phyloP scores from a whole-genome alignment of 202 grass and related monocot genomes.

The Schoenoplectus triqueter region DNA sequence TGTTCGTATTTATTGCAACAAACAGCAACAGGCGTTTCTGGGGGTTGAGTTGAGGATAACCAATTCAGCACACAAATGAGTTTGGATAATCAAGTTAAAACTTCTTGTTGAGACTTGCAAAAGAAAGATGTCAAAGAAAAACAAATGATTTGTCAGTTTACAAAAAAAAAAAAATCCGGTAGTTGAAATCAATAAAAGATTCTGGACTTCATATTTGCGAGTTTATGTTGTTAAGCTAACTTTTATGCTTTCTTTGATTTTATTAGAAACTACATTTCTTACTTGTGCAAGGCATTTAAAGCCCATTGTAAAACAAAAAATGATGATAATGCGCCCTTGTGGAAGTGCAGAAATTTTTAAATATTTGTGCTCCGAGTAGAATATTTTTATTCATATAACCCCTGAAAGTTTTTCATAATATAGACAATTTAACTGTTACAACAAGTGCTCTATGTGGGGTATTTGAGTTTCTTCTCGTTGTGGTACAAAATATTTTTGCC shows the following conservation, averaged over 20 bases:
- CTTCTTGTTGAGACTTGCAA: constrained; percentile 46
- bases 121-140: neutral
- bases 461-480: neutral
- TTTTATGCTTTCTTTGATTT: neutral
- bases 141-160: too few species aligned
- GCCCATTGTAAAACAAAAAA: neutral
- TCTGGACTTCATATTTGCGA: neutral
- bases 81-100: constrained; percentile 60
- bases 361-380: too few species aligned
- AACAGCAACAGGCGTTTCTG: constrained; percentile 59
- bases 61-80: constrained; percentile 71
- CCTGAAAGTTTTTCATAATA: neutral
- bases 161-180: neutral
- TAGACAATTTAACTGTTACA: neutral
- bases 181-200: neutral
- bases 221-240: neutral
- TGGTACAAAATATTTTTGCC: neutral
- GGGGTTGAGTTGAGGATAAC: constrained; percentile 58
- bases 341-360: too few species aligned
- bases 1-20: constrained; percentile 41
- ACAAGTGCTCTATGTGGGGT: too few species aligned
- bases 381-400: too few species aligned
- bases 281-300: neutral
- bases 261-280: neutral
- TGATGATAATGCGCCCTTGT: neutral